Conservation (phyloP, 495 filamentous ascomycete species). For the Tuber aestivum region DNA sequence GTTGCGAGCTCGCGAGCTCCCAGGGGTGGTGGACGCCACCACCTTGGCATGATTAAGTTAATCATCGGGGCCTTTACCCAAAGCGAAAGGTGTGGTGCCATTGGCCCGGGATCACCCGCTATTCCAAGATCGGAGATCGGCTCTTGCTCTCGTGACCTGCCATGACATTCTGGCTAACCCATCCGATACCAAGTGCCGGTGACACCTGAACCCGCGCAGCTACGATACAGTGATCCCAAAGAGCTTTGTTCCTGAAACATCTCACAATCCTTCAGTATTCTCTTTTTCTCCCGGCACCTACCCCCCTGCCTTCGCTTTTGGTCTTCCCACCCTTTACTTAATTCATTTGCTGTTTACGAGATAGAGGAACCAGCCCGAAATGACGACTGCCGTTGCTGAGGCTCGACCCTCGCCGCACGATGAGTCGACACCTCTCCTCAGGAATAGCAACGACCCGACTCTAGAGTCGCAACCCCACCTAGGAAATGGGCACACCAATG, state of each 20-base stretch:
- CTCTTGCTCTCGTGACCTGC: background rate
- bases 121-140: background rate
- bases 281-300: background rate
- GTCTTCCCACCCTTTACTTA: background rate
- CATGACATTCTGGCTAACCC: background rate
- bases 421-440: slow-evolving; percentile 25
- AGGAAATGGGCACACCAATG: slow-evolving; percentile 9
- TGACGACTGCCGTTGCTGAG: background rate
- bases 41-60: too few relatives aligned
- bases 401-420: background rate
- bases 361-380: background rate
- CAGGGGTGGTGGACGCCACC: too few relatives aligned
- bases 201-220: too few relatives aligned
- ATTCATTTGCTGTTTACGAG: background rate
- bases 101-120: background rate
- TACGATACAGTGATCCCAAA: background rate
- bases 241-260: background rate
- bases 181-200: too few relatives aligned
- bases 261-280: background rate
- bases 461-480: background rate
- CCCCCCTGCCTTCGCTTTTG: background rate
- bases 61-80: background rate
- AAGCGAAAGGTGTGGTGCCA: background rate
- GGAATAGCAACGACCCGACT: slow-evolving; percentile 11
- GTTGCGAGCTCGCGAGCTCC: too few relatives aligned